Evolutionary conservation across 495 filamentous ascomycete species (phyloP), one percentile per base, ranked within the genome.

Genomic region (Achaetomiella virescens): DNA sequence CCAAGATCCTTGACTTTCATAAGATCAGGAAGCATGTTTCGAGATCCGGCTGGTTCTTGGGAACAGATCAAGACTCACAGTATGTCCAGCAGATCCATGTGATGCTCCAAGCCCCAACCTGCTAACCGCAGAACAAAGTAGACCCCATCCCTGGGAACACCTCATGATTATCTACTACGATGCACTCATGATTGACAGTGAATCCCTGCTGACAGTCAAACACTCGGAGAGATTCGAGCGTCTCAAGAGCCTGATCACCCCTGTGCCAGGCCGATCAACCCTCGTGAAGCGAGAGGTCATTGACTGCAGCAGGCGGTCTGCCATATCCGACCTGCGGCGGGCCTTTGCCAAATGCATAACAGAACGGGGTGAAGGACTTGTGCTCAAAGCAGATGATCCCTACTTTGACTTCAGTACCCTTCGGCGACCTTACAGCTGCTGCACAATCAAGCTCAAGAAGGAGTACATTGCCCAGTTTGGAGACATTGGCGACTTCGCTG

Each of bases 81-180:
- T 86, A 70, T 67, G 27, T 31, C 15, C 31, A 45, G 49, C 42
- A n/a, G 17, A 21, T 24, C 8, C 8, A 48, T 37, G n/a, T 10
- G 18, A 14, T 17, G 2, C 36, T 3, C 22, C 18, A 14, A 3
- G 11, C 18, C 10, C 15, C 2, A 11, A 21, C 24, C n/a, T 46
- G 43, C 14, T 29, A n/a, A 44, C 12, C 17, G 41, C 20, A 24
- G 11, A 46, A 12, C 21, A 35, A 11, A 35, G 0, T 21, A 84
- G 84, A 45, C 77, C 80, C 3, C 81, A 89, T 62, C 73, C 75
- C 12, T 77, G 83, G 67, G 89, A 92, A 54, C 86, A 92, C 60
- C 70, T 95, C 5, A 91, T 92, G 86, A 82, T 95, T 5, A 70
- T 93, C 7, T 88, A 89, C 62, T 95, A 86, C 56, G 90, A 95